These are phyloP conservation scores for Myriosclerotinia duriaeana DNA, from an alignment of 2,329 filamentous ascomycete genomes.

Conservation along the genomic window DNA sequence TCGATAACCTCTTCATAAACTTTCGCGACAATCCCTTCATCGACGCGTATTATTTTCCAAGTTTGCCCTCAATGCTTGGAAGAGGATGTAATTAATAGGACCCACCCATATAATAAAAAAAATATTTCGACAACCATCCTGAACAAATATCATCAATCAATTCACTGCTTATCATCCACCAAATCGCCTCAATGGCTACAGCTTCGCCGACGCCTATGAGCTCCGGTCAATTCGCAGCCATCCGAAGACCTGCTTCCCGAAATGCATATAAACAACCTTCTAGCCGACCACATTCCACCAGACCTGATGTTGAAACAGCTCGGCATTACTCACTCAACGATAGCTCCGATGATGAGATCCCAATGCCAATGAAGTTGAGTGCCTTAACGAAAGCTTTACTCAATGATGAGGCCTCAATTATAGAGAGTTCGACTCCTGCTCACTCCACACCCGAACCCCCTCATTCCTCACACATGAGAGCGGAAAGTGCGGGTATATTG, in stretches of 20 bases:
- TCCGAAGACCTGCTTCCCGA: conserved; percentile 53
- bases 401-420: conserved; percentile 52
- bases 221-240: conserved; percentile 48
- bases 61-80: conserved; percentile 27
- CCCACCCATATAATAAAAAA: conserved; percentile 28
- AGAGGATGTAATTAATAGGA: conserved; percentile 32
- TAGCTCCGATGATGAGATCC: conserved; percentile 92
- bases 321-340: conserved; percentile 63
- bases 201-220: conserved; percentile 57
- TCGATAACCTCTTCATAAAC: background rate
- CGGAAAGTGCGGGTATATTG: conserved; percentile 25
- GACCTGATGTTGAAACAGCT: conserved; percentile 36
- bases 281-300: conserved; percentile 45
- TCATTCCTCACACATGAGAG: conserved; percentile 28
- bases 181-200: conserved; percentile 47
- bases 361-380: conserved; percentile 85
- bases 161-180: background rate
- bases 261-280: conserved; percentile 54
- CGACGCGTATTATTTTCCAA: conserved; percentile 15
- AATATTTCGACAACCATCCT: conserved; percentile 24
- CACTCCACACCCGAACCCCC: conserved; percentile 29
- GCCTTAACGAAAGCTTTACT: conserved; percentile 86
- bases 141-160: conserved; percentile 20
- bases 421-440: conserved; percentile 29
- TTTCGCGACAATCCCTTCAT: background rate